Evolutionary conservation across 1,139 yeast species (phyloP).

Genomic region (Sugiyamaella japonica): DNA sequence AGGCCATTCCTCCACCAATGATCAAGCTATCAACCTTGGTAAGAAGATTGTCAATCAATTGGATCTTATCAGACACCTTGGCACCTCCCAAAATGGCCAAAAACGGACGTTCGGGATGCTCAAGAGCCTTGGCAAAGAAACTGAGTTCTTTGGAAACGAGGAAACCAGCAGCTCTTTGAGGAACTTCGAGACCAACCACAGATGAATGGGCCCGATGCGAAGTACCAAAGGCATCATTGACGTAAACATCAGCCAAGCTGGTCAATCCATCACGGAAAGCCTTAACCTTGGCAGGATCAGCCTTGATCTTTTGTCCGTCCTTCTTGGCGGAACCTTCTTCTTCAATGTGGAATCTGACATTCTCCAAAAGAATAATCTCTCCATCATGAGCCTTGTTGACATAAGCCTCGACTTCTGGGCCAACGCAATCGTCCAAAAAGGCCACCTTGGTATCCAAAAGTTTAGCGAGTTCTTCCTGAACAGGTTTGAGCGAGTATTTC

Average conservation of each 20-base stretch:
- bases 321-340: constrained; percentile 94
- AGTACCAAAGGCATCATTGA: constrained; percentile 97
- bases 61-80: constrained; percentile 96
- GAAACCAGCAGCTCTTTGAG: constrained; percentile 96
- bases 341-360: constrained; percentile 93
- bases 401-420: constrained; percentile 75
- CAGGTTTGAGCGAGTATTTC: constrained; percentile 89
- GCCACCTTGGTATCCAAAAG: constrained; percentile 69
- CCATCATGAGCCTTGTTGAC: constrained; percentile 72
- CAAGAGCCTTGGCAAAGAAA: constrained; percentile 96
- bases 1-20: constrained; percentile 99
- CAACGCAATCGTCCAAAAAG: constrained; percentile 87
- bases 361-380: constrained; percentile 79
- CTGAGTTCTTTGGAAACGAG: constrained; percentile 93
- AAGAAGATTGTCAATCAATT: constrained; percentile 92
- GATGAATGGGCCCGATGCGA: constrained; percentile 99
- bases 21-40: constrained; percentile 91
- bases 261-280: constrained; percentile 86
- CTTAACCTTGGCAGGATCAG: constrained; percentile 76
- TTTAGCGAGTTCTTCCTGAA: constrained; percentile 77
- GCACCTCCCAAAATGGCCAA: constrained; percentile 98
- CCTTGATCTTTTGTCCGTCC: constrained; percentile 89
- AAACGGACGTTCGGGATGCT: constrained; percentile 95
- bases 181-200: constrained; percentile 92
- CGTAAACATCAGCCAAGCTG: constrained; percentile 88